Conservation (phyloP, 305 asterid genomes). For the Fraxinus sp. region DNA sequence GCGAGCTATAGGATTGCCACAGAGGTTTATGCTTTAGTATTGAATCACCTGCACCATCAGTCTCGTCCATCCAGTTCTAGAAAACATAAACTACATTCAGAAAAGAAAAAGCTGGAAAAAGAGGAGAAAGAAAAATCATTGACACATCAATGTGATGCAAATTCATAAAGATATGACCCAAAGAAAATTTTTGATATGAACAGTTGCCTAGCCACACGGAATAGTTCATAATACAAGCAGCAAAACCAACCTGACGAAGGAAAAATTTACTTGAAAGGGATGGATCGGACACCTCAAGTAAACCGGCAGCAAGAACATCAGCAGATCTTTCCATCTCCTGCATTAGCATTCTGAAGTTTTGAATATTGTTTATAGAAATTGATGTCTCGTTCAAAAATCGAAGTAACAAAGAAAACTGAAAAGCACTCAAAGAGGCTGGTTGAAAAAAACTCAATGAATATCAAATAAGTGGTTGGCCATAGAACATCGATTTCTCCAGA, state of each 20-base stretch:
- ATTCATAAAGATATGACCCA: conserved; percentile 2
- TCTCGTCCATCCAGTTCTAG: conserved; percentile 84
- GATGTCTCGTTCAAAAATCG: background rate
- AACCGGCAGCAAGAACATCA: conserved; percentile 97
- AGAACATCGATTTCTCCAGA: background rate
- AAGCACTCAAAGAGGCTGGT: conserved; percentile 13
- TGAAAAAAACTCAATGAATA: conserved; percentile 17
- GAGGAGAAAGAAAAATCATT: background rate
- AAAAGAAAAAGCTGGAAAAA: conserved; percentile 10
- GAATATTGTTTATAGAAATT: conserved; percentile 12
- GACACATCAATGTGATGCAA: background rate
- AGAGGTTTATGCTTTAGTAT: conserved; percentile 86
- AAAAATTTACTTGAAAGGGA: conserved; percentile 75
- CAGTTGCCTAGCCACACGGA: conserved; percentile 4
- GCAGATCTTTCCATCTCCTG: conserved; percentile 99
- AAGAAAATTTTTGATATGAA: conserved; percentile 1
- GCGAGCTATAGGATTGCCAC: conserved; percentile 70
- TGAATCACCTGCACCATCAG: conserved; percentile 63
- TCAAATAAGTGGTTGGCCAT: conserved; percentile 14
- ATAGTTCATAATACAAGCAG: conserved; percentile 26
- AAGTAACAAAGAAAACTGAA: background rate
- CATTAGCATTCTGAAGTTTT: conserved; percentile 17
- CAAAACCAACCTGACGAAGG: conserved; percentile 79
- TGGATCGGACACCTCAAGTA: conserved; percentile 94
- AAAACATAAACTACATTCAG: conserved; percentile 31